These are phyloP conservation scores for Rubus parviflorus DNA, from an alignment of 306 rosid genomes.

Conservation along the genomic window DNA sequence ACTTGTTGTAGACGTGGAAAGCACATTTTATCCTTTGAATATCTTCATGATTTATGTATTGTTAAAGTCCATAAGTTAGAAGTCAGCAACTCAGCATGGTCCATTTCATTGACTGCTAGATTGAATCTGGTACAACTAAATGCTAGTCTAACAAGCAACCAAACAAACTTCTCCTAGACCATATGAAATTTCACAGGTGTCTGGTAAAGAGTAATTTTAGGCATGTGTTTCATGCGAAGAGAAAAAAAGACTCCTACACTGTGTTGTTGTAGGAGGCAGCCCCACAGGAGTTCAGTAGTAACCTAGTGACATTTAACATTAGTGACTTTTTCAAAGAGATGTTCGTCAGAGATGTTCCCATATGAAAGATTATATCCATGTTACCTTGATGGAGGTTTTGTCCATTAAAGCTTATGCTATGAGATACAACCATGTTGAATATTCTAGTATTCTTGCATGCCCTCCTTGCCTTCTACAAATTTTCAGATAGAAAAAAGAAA, in stretches of 20 bases:
- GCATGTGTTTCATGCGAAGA: constrained; percentile 43
- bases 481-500: background rate
- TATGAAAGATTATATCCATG: constrained; percentile 76
- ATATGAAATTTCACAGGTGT: background rate
- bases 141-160: background rate
- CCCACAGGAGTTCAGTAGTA: background rate
- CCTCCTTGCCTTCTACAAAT: background rate
- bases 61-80: background rate
- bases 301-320: too few relatives aligned
- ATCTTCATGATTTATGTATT: background rate
- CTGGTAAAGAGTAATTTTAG: background rate
- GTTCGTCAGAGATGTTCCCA: constrained; percentile 51
- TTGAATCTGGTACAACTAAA: background rate
- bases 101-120: background rate
- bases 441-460: background rate
- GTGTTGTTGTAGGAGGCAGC: constrained; percentile 81
- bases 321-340: too few relatives aligned
- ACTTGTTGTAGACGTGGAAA: background rate
- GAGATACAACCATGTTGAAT: background rate
- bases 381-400: constrained; percentile 82
- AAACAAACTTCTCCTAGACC: background rate
- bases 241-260: constrained; percentile 59
- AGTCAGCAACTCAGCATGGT: background rate
- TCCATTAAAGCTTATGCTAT: background rate
- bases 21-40: background rate